A percentile compares a stretch with the other conserved stretches of the same genome.
Conservation (phyloP, 2,329 filamentous ascomycete genomes). For the Beauveria medogensis region DNA sequence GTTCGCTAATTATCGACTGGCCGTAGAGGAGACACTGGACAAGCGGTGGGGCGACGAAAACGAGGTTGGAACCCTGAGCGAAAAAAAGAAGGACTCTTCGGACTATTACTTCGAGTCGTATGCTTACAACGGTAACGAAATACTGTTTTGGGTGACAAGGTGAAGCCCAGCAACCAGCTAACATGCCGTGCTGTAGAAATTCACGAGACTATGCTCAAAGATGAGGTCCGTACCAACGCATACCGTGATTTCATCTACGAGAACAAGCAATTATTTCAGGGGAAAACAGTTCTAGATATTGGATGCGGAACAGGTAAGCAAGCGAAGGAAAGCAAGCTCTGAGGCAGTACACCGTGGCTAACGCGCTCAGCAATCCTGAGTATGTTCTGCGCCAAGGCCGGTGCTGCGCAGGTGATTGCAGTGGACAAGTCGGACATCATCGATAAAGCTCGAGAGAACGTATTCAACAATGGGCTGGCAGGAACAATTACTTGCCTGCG, state of each 20-base stretch:
- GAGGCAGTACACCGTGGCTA: neutral
- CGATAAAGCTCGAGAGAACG: conserved; percentile 74
- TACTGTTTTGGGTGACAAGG: neutral
- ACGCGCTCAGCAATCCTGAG: conserved; percentile 62
- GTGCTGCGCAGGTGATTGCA: conserved; percentile 77
- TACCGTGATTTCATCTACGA: conserved; percentile 94
- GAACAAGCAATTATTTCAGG: conserved; percentile 79
- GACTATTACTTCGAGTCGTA: conserved; percentile 55
- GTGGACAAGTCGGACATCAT: conserved; percentile 92
- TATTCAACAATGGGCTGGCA: conserved; percentile 70
- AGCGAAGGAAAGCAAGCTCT: neutral
- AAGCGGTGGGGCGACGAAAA: conserved; percentile 54
- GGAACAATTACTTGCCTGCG: conserved; percentile 69
- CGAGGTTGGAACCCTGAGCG: conserved; percentile 24
- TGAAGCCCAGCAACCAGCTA: neutral
- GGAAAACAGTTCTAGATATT: conserved; percentile 83
- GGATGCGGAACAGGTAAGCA: conserved; percentile 64
- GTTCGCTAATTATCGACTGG: conserved; percentile 56
- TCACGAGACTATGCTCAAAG: conserved; percentile 93
- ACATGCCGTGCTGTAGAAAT: conserved; percentile 56
- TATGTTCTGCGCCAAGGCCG: conserved; percentile 90
- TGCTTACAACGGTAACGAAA: conserved; percentile 44
- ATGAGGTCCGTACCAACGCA: conserved; percentile 76
- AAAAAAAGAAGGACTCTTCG: conserved; percentile 24
- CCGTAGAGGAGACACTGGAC: conserved; percentile 59